Conservation (phyloP, 306 rosid genomes). For the Cucurbita ficifolia region DNA sequence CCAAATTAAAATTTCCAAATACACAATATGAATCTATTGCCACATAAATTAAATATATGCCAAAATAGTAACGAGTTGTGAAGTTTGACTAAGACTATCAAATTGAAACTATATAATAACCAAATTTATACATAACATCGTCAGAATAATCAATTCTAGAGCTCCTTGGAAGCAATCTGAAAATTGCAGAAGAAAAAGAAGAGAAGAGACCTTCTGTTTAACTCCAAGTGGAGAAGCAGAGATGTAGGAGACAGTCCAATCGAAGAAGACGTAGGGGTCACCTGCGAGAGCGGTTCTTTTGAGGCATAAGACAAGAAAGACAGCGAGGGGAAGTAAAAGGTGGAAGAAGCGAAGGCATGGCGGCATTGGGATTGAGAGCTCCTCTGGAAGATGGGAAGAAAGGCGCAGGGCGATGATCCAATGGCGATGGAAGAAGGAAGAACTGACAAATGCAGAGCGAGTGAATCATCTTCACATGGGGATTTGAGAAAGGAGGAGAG, state of each 20-base stretch:
- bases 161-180: background rate
- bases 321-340: conserved; percentile 18
- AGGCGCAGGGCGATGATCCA: background rate
- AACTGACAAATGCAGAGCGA: background rate
- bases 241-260: conserved; percentile 71
- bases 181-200: background rate
- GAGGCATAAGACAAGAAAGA: conserved; percentile 19
- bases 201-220: conserved; percentile 47
- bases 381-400: background rate
- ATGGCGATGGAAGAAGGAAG: background rate
- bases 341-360: conserved; percentile 13
- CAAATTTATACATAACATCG: no score
- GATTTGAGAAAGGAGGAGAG: background rate
- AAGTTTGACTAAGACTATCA: background rate
- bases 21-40: background rate
- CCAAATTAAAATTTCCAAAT: no score
- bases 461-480: conserved; percentile 5
- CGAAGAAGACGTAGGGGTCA: conserved; percentile 60
- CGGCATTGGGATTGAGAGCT: conserved; percentile 21
- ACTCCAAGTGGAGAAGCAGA: conserved; percentile 56
- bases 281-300: conserved; percentile 35
- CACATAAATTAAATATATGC: background rate
- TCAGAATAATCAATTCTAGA: background rate
- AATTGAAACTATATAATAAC: background rate
- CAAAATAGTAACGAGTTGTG: no score